Base-by-base conservation (phyloP, 192 early-diverging fungal species). In the Coemansia sp. region DNA sequence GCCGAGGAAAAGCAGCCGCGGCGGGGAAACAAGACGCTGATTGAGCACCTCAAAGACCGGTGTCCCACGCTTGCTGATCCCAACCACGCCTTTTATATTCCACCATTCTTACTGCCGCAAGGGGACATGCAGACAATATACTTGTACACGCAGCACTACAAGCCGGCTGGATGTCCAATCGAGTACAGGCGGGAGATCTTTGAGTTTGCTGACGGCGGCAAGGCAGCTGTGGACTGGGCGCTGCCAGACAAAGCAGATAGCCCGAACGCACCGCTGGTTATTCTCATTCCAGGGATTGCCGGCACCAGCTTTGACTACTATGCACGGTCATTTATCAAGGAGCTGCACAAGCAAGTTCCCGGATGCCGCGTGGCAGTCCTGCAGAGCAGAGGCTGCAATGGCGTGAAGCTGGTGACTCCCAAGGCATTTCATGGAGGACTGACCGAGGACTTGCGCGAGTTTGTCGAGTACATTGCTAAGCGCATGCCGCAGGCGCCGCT, bases 371-470 rank as follows among this genome's bases (percentile, higher is more conserved):
- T 82, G 21, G 90, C 91, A 2, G 92, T 95, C 31, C 66, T 90
- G 64, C 96, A 98, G 66, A 86, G 84, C 56, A 83, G 96, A 51
- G 96, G 93, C 0, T 93, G 90, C 76, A 91, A 87, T 39, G 83
- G 84, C 12, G 84, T 88, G 1, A 74, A 84, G 26, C 60, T 98
- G 30, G 84, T 69, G 6, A 87, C 89, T 3, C 80, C 86, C 30
- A 86, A 90, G 58, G 63, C 93, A 12, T 98, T 90, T 67, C 86
- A 81, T 55, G 93, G 88, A 4, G 82, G 84, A 0, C 84, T 81
- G 57, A 96, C 93, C 4, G 86, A 92, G 6, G 96, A 98, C 76
- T 26, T 78, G 32, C 69, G 76, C 40, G 69, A 78, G 58, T 71
- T 65, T 48, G 49, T 78, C 9, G 40, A 44, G 34, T 44, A 71